Evolutionary conservation across 2,329 filamentous ascomycete species (phyloP), one percentile per base, ranked within the genome.

Genomic region (Sphaerulina vaccinii): DNA sequence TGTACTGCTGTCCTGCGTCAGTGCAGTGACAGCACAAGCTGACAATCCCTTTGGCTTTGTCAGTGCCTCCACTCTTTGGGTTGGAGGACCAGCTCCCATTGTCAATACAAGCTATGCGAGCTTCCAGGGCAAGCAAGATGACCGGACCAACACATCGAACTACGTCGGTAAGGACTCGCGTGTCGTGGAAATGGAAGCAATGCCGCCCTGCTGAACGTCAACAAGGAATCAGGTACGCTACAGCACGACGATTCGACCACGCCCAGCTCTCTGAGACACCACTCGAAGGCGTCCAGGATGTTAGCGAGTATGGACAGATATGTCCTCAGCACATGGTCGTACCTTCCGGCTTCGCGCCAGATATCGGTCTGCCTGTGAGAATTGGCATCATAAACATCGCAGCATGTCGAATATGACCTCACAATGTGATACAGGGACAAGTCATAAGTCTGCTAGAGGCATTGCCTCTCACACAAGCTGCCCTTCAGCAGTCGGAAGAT

Each of bases 401-500:
- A n/a, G n/a, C n/a, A n/a, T n/a, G n/a, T n/a, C n/a, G n/a, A n/a
- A n/a, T n/a, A n/a, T n/a, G n/a, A n/a, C n/a, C n/a, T n/a, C n/a
- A n/a, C n/a, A n/a, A n/a, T n/a, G n/a, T n/a, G n/a, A n/a, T n/a
- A n/a, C n/a, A n/a, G n/a, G 51, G 51, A 24, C 23, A 54, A 35
- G 51, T 43, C 5, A 16, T 48, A 35, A 51, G 47, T 16, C 39
- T 51, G 4, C 27, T 54, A 21, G 43, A 56, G 33, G 51, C 46
- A 38, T 32, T 51, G 10, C 54, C 50, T 4, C 43, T 54, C 21
- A 21, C 44, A 10, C 51, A 54, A 27, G 29, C 36, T 35, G 36
- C 24, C 5, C 21, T 33, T 2, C 21, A 42, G 36, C 51, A 54
- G 35, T 56, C 50, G 5, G 82, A 84, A 59, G 77, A 83, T 57